These are phyloP conservation scores for Erythrophleum ivorense DNA, from an alignment of 331 rosid genomes.

Conservation along the genomic window DNA sequence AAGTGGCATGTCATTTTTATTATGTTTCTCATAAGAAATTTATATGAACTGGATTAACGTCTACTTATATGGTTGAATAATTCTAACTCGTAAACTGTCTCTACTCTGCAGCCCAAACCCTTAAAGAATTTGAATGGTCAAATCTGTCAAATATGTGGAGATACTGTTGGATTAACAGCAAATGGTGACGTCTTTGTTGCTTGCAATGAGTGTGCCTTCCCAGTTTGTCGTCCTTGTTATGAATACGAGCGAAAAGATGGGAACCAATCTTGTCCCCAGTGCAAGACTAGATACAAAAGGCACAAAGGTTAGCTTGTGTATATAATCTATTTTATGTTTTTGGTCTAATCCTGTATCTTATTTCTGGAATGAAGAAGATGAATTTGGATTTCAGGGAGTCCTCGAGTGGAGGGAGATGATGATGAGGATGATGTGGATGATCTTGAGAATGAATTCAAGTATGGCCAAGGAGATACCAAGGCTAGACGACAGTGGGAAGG, in stretches of 20 bases:
- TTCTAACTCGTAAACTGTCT: slow-evolving; percentile 29
- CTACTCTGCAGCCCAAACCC: slow-evolving; percentile 74
- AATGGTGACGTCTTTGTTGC: slow-evolving; percentile 88
- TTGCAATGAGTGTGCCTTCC: slow-evolving; percentile 96
- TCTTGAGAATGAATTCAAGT: slow-evolving; percentile 85
- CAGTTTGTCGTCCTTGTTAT: slow-evolving; percentile 93
- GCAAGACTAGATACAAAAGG: slow-evolving; percentile 97
- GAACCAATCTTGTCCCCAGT: slow-evolving; percentile 88
- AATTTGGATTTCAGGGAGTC: slow-evolving; percentile 72
- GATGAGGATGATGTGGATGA: slow-evolving; percentile 91
- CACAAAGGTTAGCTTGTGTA: slow-evolving; percentile 63
- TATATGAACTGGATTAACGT: neutral
- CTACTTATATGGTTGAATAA: neutral
- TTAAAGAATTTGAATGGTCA: slow-evolving; percentile 77
- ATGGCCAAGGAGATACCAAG: slow-evolving; percentile 60
- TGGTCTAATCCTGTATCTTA: neutral
- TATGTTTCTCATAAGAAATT: slow-evolving; percentile 12
- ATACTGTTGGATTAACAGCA: slow-evolving; percentile 71
- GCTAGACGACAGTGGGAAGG: slow-evolving; percentile 74
- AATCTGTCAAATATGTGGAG: slow-evolving; percentile 94
- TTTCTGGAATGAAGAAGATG: slow-evolving; percentile 31
- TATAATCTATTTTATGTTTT: neutral
- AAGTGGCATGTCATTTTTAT: neutral
- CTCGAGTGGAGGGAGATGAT: slow-evolving; percentile 94
- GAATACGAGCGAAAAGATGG: slow-evolving; percentile 96